Percentiles rank a stretch among this genome's conserved stretches.
phyloP scores from a whole-genome alignment of 805 yeast species.

The Barnettozyma populi region DNA sequence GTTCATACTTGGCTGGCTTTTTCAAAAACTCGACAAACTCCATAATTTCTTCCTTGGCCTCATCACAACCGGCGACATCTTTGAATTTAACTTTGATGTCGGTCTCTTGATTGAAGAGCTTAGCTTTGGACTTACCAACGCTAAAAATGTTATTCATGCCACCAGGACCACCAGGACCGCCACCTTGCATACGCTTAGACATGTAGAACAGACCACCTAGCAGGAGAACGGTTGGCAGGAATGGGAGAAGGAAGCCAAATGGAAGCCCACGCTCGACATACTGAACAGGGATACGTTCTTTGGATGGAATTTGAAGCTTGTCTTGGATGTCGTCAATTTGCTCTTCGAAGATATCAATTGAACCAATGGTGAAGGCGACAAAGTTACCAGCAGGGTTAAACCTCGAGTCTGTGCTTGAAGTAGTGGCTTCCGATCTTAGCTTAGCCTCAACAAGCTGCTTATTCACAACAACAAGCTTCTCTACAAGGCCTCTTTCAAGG shows the following conservation, averaged over 20 bases:
- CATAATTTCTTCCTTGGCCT: slow-evolving; percentile 92
- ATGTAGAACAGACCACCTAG: slow-evolving; percentile 62
- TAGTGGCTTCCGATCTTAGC: slow-evolving; percentile 36
- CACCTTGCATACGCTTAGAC: slow-evolving; percentile 38
- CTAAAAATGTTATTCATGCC: slow-evolving; percentile 68
- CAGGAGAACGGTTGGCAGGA: slow-evolving; percentile 74
- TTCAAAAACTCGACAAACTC: slow-evolving; percentile 89
- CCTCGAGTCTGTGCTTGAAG: slow-evolving; percentile 45
- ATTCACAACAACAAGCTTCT: slow-evolving; percentile 69
- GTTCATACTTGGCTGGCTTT: slow-evolving; percentile 79
- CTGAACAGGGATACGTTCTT: slow-evolving; percentile 70
- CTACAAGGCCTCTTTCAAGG: slow-evolving; percentile 73
- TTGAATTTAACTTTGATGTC: slow-evolving; percentile 77
- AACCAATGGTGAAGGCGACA: slow-evolving; percentile 80
- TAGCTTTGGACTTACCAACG: slow-evolving; percentile 74
- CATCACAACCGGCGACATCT: slow-evolving; percentile 94
- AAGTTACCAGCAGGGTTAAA: slow-evolving; percentile 33
- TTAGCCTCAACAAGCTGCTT: slow-evolving; percentile 61
- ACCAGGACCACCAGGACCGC: slow-evolving; percentile 44
- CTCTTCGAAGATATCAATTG: slow-evolving; percentile 79
- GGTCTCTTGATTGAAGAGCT: slow-evolving; percentile 74
- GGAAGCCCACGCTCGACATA: slow-evolving; percentile 67
- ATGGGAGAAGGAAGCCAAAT: slow-evolving; percentile 57
- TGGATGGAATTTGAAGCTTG: slow-evolving; percentile 56
- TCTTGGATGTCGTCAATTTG: slow-evolving; percentile 73